A percentile compares a stretch with the other conserved stretches of the same genome.
phyloP scores from a whole-genome alignment of 306 rosid species.

The Hippophae rhamnoides region DNA sequence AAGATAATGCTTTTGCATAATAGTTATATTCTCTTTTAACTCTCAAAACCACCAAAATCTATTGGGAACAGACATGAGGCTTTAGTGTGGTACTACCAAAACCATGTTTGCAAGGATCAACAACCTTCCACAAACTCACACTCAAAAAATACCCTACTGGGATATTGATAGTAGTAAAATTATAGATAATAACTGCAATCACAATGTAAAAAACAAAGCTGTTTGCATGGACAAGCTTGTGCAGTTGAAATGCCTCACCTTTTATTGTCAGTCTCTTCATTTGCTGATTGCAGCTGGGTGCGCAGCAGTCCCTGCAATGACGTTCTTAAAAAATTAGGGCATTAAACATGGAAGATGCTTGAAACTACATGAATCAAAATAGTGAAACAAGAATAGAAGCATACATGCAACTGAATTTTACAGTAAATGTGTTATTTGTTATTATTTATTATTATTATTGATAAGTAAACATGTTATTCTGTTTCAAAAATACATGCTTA shows the following conservation, averaged over 20 bases:
- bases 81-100: too few relatives aligned
- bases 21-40: too few relatives aligned
- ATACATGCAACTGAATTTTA: neutral
- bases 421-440: too few relatives aligned
- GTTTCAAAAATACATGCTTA: too few relatives aligned
- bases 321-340: neutral
- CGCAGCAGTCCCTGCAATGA: constrained; percentile 68
- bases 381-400: neutral
- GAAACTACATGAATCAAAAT: neutral
- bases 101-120: too few relatives aligned
- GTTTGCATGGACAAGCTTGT: neutral
- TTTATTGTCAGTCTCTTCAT: constrained; percentile 73
- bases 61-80: too few relatives aligned
- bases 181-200: neutral
- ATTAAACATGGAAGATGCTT: constrained; percentile 1
- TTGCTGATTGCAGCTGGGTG: constrained; percentile 70
- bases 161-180: neutral
- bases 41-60: too few relatives aligned
- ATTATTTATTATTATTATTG: too few relatives aligned
- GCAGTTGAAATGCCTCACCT: constrained; percentile 33
- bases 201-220: neutral
- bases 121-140: too few relatives aligned
- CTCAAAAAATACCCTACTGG: too few relatives aligned
- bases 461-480: too few relatives aligned
- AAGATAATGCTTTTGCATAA: too few relatives aligned